A percentile compares a stretch with the other conserved stretches of the same genome.
Evolutionary conservation across 352 stramenopile genomes (phyloP).

Genomic region (Pythium periplocum): DNA sequence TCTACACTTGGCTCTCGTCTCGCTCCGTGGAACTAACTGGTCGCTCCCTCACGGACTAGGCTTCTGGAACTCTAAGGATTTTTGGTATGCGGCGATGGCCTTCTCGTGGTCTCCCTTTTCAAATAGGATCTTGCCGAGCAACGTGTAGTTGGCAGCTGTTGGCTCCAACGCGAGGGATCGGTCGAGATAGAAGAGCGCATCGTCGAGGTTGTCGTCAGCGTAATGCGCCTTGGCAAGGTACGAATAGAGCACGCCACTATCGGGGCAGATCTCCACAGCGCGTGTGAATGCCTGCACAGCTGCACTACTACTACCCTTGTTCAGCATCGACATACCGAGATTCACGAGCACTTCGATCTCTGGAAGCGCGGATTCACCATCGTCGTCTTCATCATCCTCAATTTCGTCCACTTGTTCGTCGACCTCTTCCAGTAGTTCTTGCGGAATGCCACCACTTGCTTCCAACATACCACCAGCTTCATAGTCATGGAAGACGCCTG

Average conservation of each 20-base stretch:
- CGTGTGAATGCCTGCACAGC: conserved; percentile 79
- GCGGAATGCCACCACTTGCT: background rate
- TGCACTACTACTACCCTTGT: conserved; percentile 69
- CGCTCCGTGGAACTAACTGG: no score
- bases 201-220: conserved; percentile 78
- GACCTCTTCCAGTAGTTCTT: conserved; percentile 14
- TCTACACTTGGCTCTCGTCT: no score
- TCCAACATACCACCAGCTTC: background rate
- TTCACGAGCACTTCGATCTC: conserved; percentile 83
- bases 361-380: conserved; percentile 52
- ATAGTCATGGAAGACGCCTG: conserved; percentile 14
- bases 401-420: conserved; percentile 10
- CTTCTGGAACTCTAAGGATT: conserved; percentile 64
- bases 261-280: conserved; percentile 76
- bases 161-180: conserved; percentile 67
- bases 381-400: conserved; percentile 51
- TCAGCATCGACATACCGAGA: conserved; percentile 75
- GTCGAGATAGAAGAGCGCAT: conserved; percentile 56
- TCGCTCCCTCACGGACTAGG: no score
- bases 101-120: conserved; percentile 86
- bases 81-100: conserved; percentile 81
- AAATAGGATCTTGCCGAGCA: conserved; percentile 84
- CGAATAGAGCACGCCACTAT: conserved; percentile 65
- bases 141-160: conserved; percentile 77
- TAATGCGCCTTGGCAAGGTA: conserved; percentile 82